Percentiles rank a stretch among this genome's conserved stretches.
phyloP scores from a whole-genome alignment of 176 grass and related monocot species.

The Carex scoparia region DNA sequence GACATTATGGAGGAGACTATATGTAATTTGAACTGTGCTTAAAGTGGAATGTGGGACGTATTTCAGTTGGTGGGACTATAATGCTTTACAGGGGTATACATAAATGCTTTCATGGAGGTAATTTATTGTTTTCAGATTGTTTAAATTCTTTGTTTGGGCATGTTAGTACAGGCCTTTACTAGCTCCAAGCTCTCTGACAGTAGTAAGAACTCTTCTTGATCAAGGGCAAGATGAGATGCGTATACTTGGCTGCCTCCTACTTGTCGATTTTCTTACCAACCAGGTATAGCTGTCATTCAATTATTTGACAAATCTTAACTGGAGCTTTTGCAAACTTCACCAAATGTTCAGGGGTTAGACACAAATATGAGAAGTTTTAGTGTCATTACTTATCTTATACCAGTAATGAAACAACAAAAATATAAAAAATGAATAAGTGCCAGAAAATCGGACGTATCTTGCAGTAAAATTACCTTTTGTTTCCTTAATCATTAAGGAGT shows the following conservation, averaged over 20 bases:
- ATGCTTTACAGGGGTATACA: not conserved
- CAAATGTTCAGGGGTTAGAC: not conserved
- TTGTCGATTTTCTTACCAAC: conserved; percentile 79
- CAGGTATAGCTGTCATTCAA: conserved; percentile 41
- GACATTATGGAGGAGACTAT: not conserved
- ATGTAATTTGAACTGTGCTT: not conserved
- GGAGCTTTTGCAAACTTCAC: not conserved
- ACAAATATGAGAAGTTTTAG: not conserved
- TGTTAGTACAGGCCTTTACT: conserved; percentile 61
- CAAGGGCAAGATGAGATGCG: conserved; percentile 65
- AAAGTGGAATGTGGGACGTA: not conserved
- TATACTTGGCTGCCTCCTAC: conserved; percentile 66
- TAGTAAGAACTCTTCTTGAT: conserved; percentile 78
- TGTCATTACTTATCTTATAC: not conserved
- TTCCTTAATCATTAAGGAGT: not conserved
- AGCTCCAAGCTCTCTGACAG: conserved; percentile 68
- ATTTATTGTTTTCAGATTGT: not conserved
- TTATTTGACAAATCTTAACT: conserved; percentile 6
- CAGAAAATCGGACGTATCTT: not conserved
- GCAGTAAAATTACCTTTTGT: not conserved
- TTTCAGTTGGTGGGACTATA: conserved; percentile 1
- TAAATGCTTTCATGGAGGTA: not conserved
- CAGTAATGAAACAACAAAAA: not conserved
- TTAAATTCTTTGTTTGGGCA: not conserved
- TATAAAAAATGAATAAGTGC: not conserved